A percentile compares a stretch with the other conserved stretches of the same genome.
These are phyloP conservation scores for Ramalina peruviana DNA, from an alignment of 495 filamentous ascomycete genomes.

Conservation along the genomic window DNA sequence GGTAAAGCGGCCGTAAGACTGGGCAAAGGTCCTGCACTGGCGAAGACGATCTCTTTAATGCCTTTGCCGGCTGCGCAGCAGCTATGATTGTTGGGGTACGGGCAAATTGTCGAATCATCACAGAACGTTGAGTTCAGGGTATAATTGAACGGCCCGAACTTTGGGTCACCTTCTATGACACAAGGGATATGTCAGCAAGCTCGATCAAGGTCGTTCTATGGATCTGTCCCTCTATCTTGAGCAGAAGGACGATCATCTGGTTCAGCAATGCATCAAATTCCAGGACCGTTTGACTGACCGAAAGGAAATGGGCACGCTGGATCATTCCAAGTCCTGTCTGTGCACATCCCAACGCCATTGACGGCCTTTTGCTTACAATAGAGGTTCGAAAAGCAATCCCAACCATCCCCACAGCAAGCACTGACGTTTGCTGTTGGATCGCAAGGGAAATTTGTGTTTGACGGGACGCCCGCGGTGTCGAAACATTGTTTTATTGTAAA, in stretches of 20 bases:
- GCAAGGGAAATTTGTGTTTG: not conserved
- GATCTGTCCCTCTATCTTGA: no score
- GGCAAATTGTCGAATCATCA: not conserved
- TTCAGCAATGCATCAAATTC: no score
- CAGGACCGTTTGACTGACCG: not conserved
- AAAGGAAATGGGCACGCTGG: slow-evolving; percentile 1
- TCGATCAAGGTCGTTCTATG: no score
- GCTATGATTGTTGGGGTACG: not conserved
- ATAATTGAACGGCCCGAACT: not conserved
- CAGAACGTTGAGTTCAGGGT: not conserved
- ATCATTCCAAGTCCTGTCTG: not conserved
- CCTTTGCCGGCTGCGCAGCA: not conserved
- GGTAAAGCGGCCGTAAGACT: not conserved
- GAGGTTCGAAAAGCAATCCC: not conserved
- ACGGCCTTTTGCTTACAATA: no score
- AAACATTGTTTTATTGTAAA: no score
- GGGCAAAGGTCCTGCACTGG: not conserved
- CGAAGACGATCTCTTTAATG: not conserved
- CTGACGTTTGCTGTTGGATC: not conserved
- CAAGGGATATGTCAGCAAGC: no score
- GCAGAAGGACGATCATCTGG: no score
- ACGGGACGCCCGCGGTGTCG: no score
- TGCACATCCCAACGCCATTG: slow-evolving; percentile 1
- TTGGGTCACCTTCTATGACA: no score
- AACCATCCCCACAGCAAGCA: not conserved